phyloP scores from a whole-genome alignment of 352 stramenopile species.

The Phytopythium montanum region DNA sequence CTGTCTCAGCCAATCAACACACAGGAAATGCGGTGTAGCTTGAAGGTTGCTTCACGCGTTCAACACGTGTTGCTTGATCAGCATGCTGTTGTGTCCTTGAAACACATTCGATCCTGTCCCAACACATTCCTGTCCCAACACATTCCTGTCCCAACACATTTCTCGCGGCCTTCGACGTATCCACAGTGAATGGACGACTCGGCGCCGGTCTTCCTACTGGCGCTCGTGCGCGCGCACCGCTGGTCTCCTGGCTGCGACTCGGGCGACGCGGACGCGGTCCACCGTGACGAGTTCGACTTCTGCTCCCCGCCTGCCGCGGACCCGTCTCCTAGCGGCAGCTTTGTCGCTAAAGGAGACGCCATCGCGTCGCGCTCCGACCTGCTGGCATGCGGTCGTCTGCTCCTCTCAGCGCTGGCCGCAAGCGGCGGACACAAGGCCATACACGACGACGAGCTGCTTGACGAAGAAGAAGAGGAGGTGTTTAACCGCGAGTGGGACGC shows the following conservation, averaged over 20 bases:
- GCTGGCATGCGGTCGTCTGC: constrained; percentile 18
- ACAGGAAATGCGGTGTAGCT: too few relatives aligned
- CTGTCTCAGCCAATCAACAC: too few relatives aligned
- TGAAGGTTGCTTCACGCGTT: too few relatives aligned
- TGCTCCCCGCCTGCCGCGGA: background rate
- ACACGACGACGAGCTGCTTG: constrained; percentile 14
- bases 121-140: too few relatives aligned
- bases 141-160: too few relatives aligned
- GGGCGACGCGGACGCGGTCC: background rate
- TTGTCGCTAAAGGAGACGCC: background rate
- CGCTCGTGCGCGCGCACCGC: constrained; percentile 19
- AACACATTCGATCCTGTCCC: background rate
- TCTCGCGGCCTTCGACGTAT: too few relatives aligned
- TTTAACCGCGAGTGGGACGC: constrained; percentile 65
- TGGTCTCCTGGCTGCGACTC: constrained; percentile 8
- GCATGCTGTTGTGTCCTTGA: background rate
- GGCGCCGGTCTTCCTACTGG: constrained; percentile 7
- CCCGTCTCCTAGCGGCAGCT: background rate
- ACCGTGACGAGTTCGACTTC: constrained; percentile 33
- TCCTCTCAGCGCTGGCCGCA: constrained; percentile 18
- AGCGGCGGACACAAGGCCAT: constrained; percentile 16
- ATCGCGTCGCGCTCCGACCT: constrained; percentile 14
- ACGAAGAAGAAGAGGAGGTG: constrained; percentile 64
- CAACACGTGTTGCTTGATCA: too few relatives aligned
- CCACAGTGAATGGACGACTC: background rate